phyloP scores from a whole-genome alignment of 306 rosid genomes.

The Calophaca sinica region DNA sequence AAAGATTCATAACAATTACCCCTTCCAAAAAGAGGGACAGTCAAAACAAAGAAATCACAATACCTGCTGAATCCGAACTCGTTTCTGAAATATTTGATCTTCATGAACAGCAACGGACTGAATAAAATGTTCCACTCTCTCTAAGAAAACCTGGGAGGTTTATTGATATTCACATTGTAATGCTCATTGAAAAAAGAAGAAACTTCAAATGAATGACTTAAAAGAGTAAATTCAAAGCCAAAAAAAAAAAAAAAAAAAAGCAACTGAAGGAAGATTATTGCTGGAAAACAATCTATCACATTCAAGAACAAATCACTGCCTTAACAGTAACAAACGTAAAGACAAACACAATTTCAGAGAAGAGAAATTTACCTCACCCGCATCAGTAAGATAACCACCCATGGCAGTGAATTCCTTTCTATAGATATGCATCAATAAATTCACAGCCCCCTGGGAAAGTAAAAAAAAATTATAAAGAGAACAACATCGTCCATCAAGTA shows the following conservation, averaged over 20 bases:
- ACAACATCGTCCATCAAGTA: conserved; percentile 17
- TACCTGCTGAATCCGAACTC: conserved; percentile 94
- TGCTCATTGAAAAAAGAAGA: conserved; percentile 27
- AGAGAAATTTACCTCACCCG: conserved; percentile 85
- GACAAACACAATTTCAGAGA: conserved; percentile 25
- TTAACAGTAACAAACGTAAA: not conserved
- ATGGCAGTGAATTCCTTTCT: conserved; percentile 84
- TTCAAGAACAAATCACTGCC: conserved; percentile 30
- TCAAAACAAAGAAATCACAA: conserved; percentile 32
- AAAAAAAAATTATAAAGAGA: conserved; percentile 43
- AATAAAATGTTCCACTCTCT: conserved; percentile 86
- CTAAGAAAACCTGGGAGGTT: conserved; percentile 71
- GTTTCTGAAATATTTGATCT: conserved; percentile 91
- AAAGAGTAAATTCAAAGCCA: conserved; percentile 27
- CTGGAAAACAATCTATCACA: conserved; percentile 19
- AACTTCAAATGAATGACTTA: conserved; percentile 27
- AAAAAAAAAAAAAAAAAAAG: conserved; percentile 39
- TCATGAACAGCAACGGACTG: conserved; percentile 83
- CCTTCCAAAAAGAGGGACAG: conserved; percentile 1
- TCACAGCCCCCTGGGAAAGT: conserved; percentile 87
- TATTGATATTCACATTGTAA: conserved; percentile 38
- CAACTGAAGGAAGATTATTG: conserved; percentile 23
- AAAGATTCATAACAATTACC: conserved; percentile 14
- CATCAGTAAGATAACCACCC: conserved; percentile 99
- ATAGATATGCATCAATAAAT: conserved; percentile 91